Conservation (phyloP, 306 rosid genomes). For the Lathyrus sativus region DNA sequence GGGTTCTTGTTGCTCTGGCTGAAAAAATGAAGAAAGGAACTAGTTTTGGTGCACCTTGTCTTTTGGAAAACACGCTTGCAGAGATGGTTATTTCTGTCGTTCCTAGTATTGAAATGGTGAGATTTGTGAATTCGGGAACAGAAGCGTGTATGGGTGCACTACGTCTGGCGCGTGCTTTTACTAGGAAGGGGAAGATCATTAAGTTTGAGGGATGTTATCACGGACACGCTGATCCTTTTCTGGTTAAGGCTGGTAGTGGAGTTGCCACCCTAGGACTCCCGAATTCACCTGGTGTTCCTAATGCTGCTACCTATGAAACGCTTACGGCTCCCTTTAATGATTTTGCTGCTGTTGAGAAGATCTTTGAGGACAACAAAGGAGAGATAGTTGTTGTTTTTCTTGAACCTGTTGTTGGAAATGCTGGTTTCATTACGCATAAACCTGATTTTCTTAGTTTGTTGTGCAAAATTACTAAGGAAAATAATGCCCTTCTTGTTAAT, state of each 20-base stretch:
- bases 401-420: conserved; percentile 94
- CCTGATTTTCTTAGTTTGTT: conserved; percentile 68
- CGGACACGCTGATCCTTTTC: conserved; percentile 98
- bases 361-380: conserved; percentile 65
- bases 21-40: conserved; percentile 98
- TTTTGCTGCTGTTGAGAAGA: conserved; percentile 65
- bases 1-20: conserved; percentile 87
- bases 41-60: conserved; percentile 97
- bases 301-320: conserved; percentile 82
- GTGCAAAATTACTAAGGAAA: conserved; percentile 70
- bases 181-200: conserved; percentile 68
- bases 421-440: conserved; percentile 79
- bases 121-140: conserved; percentile 94
- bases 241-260: conserved; percentile 95
- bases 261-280: conserved; percentile 97
- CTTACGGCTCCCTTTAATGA: conserved; percentile 81
- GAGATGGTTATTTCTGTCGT: conserved; percentile 86
- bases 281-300: conserved; percentile 96
- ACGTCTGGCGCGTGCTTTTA: conserved; percentile 86
- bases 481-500: conserved; percentile 70
- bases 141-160: conserved; percentile 98
- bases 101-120: conserved; percentile 94
- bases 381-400: conserved; percentile 78
- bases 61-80: conserved; percentile 75
- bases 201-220: conserved; percentile 98